These are phyloP conservation scores for Dalbergia oliveri DNA, from an alignment of 306 rosid species.

Conservation along the genomic window DNA sequence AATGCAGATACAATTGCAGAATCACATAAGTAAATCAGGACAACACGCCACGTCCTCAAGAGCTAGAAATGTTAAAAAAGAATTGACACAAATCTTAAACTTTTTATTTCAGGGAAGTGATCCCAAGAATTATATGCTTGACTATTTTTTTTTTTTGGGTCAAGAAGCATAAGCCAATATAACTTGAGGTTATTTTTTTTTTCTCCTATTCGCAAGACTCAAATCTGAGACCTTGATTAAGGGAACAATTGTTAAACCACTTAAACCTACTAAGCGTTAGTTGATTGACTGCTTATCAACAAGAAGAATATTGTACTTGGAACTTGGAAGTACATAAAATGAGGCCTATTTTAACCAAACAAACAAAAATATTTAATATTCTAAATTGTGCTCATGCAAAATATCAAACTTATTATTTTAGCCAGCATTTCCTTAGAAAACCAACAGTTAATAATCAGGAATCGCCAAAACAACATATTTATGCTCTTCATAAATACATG, in stretches of 20 bases:
- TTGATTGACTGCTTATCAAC: background rate
- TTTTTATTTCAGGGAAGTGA: too few species aligned
- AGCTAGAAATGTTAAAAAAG: conserved; percentile 5
- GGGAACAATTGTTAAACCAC: too few species aligned
- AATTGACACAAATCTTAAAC: background rate
- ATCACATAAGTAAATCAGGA: conserved; percentile 17
- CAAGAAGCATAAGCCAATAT: too few species aligned
- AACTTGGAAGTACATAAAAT: background rate
- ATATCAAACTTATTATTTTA: background rate
- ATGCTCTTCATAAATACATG: background rate
- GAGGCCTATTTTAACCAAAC: conserved; percentile 22
- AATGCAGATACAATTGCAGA: background rate
- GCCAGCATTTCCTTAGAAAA: conserved; percentile 5
- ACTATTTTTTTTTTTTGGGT: too few species aligned
- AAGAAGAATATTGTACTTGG: background rate
- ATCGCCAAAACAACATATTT: conserved; percentile 4
- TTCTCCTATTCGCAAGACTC: too few species aligned
- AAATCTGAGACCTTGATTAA: too few species aligned
- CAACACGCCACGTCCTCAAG: background rate
- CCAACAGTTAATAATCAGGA: conserved; percentile 16
- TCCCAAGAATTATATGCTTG: too few species aligned
- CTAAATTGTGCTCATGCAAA: background rate
- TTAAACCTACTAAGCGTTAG: too few species aligned
- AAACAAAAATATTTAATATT: background rate
- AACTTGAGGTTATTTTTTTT: too few species aligned